Evolutionary conservation across 1,284 basidiomycete species (phyloP), one percentile per base, ranked within the genome.

Genomic region (Exsudoporus floridanus): DNA sequence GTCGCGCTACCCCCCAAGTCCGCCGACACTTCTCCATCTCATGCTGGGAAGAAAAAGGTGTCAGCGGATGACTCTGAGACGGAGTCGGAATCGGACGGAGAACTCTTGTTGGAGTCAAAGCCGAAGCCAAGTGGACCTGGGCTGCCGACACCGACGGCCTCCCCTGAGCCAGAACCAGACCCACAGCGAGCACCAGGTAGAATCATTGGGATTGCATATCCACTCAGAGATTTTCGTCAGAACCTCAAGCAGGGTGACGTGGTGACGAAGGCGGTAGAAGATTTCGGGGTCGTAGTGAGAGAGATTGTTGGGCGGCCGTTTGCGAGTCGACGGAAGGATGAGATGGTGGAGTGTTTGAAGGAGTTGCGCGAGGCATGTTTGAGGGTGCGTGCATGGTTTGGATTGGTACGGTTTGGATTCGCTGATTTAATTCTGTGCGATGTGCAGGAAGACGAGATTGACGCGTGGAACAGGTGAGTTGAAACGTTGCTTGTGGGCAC

Each of bases 201-300:
- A 39, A 87, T 90, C 46, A 81, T 94, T 38, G 87, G 89, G n/a
- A 80, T 77, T 46, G 81, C 84, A 1, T 75, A 77, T 57, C 92
- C 92, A 1, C 73, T 94, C 37, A 76, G 74, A 46, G 92, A 95
- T 71, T 94, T 94, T 71, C 74, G 74, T 56, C 74, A 77, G 59
- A 86, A 91, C 60, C 72, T 90, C 18, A 76, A 77, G 37, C 76
- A 80, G 46, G 90, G 89, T 0, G 90, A 92, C 65, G 72, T 92
- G 16, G 90, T 93, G 44, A 82, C 78, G 23, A 92, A 94, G 69
- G 90, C 90, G 0, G 86, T 92, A 10, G 81, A 88, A 62, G 92
- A 94, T 70, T 69, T 94, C 30, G 82, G 77, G 12, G 75, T 69
- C 16, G 86, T 92, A 3, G 81, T 94, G 39, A 75, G 75, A 53